Base-by-base conservation (phyloP, 345 rosid species). In the Salix caprea region DNA sequence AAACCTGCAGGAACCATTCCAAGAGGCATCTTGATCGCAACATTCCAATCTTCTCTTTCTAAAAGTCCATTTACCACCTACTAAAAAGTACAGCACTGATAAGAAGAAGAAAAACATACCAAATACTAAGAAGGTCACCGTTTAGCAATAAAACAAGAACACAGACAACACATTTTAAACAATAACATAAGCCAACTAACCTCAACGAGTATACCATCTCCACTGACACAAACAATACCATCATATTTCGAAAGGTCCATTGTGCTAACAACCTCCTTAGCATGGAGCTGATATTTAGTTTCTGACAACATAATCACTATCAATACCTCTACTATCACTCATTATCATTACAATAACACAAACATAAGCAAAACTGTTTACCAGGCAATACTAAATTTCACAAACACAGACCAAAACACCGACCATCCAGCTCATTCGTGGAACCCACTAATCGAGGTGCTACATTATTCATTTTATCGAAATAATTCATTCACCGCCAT, bases 21-120 rank as follows among this genome's bases (percentile, higher is more conserved):
- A 15, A 93, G 75, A 4, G 99, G 99, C 77, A 86, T 80, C 69
- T 88, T 92, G 48, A 93, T 85, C 74, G 98, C 95, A 81, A 72
- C 79, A 78, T 74, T 83, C 98, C 99, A 96, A 79, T 93, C 99
- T 74, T 82, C 88, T 83, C 99, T 90, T 83, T 87, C 91, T n/a
- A 93, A 92, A 67, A 96, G 81, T 81, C 99, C 99, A 88, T 96
- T 96, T 74, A 93, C 90, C 83, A 96, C 99, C 99, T 93, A 91
- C 89, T 85, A 89, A 84, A 89, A 79, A 64, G 84, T 36, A 69
- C 74, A 82, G 75, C 76, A 79, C 54, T 30, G 36, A 61, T 78
- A 68, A 81, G 84, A 75, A 75, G 56, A 44, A 52, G 52, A 32
- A 72, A 73, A 65, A 65, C 50, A 76, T 66, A 34, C 52, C 15